These are phyloP conservation scores for Trypanosoma boissoni DNA, from an alignment of 208 protist species.

Conservation along the genomic window DNA sequence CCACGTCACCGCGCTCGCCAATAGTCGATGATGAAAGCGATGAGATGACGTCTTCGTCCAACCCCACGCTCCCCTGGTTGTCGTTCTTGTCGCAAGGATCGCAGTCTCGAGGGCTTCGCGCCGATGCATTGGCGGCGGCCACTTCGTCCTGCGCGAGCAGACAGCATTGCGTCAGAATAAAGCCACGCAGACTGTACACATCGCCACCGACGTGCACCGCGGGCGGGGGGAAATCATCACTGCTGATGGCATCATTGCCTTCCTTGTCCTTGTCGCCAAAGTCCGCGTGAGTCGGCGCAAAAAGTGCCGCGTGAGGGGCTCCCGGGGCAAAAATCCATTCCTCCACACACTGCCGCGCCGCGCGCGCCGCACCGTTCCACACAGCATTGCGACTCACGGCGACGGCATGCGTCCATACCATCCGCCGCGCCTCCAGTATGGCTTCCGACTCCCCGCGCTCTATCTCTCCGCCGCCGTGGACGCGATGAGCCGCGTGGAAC, in stretches of 20 bases:
- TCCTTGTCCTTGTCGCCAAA: conserved; percentile 2
- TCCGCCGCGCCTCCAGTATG: not conserved
- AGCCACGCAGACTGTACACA: conserved; percentile 1
- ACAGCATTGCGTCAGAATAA: conserved; percentile 17
- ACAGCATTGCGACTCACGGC: conserved; percentile 24
- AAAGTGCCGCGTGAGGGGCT: conserved; percentile 7
- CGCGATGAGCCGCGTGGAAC: not conserved
- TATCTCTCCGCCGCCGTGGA: not conserved
- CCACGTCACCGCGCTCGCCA: conserved; percentile 4
- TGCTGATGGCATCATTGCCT: not conserved
- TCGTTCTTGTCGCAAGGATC: not conserved
- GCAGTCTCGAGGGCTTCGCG: not conserved
- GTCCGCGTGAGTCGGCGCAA: conserved; percentile 8
- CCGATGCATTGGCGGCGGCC: not conserved
- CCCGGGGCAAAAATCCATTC: conserved; percentile 22
- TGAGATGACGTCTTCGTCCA: conserved; percentile 5
- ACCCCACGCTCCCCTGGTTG: not conserved
- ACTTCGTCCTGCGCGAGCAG: conserved; percentile 17
- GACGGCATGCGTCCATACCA: conserved; percentile 25
- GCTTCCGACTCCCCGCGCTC: not conserved
- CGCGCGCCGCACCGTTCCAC: conserved; percentile 20
- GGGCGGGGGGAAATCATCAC: not conserved
- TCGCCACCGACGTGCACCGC: conserved; percentile 7
- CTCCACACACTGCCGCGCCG: conserved; percentile 8
- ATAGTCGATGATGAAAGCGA: not conserved